Evolutionary conservation across 768 basidiomycete species (phyloP).

Genomic region (Hemileccinum impolitum): DNA sequence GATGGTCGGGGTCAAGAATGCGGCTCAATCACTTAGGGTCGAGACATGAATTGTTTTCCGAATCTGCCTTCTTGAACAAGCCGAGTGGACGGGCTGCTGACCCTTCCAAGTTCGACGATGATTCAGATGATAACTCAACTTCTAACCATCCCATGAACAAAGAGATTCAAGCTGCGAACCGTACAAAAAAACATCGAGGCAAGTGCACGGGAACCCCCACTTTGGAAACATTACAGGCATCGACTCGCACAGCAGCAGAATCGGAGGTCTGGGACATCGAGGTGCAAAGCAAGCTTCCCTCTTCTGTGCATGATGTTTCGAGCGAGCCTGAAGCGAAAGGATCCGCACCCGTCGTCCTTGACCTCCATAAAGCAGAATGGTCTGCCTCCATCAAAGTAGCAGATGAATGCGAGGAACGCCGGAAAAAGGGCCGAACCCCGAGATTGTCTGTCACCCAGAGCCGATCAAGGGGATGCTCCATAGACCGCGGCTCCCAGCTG

Average conservation of each 20-base stretch:
- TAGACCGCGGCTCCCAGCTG: slow-evolving; percentile 9
- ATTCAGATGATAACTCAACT: slow-evolving; percentile 6
- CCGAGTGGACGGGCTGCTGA: slow-evolving; percentile 8
- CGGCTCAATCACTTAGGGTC: slow-evolving; percentile 12
- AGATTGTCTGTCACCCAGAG: not conserved
- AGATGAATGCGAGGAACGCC: not conserved
- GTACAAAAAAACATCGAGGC: not conserved
- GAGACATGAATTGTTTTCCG: slow-evolving; percentile 40
- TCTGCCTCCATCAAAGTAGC: slow-evolving; percentile 9
- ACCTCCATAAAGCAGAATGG: slow-evolving; percentile 34
- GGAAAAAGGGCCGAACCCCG: not conserved
- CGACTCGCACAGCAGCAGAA: slow-evolving; percentile 11
- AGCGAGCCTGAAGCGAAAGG: slow-evolving; percentile 12
- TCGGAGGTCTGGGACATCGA: slow-evolving; percentile 62
- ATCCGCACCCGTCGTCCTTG: slow-evolving; percentile 34
- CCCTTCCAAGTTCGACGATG: slow-evolving; percentile 4
- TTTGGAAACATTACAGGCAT: not conserved
- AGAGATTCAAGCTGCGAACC: slow-evolving; percentile 3
- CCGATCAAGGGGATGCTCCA: not conserved
- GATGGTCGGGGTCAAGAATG: not conserved
- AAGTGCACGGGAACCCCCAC: not conserved
- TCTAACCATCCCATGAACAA: slow-evolving; percentile 16
- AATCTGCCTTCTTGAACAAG: slow-evolving; percentile 42
- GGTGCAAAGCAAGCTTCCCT: slow-evolving; percentile 28
- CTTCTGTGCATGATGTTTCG: slow-evolving; percentile 16